phyloP scores from a whole-genome alignment of 768 basidiomycete species.

The Boletus vinaceobasis region DNA sequence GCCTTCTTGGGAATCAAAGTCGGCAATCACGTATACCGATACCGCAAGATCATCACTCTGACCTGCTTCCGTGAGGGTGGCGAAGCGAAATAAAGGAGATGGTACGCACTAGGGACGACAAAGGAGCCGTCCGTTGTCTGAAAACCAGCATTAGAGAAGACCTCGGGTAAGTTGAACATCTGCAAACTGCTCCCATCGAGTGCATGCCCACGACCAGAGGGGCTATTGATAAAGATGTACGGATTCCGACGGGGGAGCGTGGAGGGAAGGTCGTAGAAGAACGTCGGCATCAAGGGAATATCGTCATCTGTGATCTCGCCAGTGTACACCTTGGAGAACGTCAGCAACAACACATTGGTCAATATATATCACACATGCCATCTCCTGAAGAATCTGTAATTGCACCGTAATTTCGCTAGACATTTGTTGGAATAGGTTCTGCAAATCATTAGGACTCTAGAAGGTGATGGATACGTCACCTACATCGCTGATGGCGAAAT shows the following conservation, averaged over 20 bases:
- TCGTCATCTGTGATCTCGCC: slow-evolving; percentile 55
- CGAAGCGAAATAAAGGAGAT: background rate
- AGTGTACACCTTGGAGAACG: slow-evolving; percentile 47
- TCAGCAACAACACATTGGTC: background rate
- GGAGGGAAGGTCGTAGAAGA: slow-evolving; percentile 88
- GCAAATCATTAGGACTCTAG: background rate
- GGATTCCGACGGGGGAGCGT: slow-evolving; percentile 69
- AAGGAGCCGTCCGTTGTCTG: slow-evolving; percentile 44
- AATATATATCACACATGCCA: slow-evolving; percentile 40
- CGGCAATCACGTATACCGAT: slow-evolving; percentile 66
- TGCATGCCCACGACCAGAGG: slow-evolving; percentile 26
- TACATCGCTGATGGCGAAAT: slow-evolving; percentile 66
- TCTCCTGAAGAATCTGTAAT: slow-evolving; percentile 67
- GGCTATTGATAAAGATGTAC: slow-evolving; percentile 59
- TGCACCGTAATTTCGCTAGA: slow-evolving; percentile 50
- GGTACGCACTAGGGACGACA: slow-evolving; percentile 58
- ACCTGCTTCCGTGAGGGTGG: slow-evolving; percentile 13
- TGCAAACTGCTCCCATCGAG: slow-evolving; percentile 8
- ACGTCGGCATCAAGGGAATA: slow-evolving; percentile 53
- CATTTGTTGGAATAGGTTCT: slow-evolving; percentile 28
- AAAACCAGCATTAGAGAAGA: slow-evolving; percentile 37
- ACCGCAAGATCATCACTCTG: slow-evolving; percentile 31
- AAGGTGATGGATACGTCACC: slow-evolving; percentile 22
- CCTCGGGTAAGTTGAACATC: slow-evolving; percentile 30
- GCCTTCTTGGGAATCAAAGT: slow-evolving; percentile 68